Evolutionary conservation across 495 filamentous ascomycete species (phyloP).

Genomic region (Penicillium atrosanguineum): DNA sequence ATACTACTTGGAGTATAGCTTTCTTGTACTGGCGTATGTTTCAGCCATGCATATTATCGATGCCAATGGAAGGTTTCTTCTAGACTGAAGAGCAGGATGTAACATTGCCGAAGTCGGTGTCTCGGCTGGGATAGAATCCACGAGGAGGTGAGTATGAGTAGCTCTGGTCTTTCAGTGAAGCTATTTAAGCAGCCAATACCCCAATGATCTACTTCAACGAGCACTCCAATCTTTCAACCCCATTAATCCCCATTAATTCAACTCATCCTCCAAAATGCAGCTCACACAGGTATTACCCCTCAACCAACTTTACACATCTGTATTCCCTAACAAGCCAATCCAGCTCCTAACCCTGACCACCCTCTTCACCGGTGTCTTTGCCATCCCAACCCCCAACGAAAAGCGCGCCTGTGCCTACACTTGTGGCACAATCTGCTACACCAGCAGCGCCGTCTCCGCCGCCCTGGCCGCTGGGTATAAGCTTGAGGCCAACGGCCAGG

Average conservation of each 20-base stretch:
- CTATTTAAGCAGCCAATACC: conserved; percentile 8
- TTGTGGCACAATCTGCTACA: conserved; percentile 53
- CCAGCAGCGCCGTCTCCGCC: conserved; percentile 40
- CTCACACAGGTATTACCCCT: conserved; percentile 24
- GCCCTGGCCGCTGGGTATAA: conserved; percentile 51
- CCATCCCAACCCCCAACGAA: conserved; percentile 47
- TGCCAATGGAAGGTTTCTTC: background rate
- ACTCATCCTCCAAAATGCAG: conserved; percentile 22
- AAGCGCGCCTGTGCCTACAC: conserved; percentile 48
- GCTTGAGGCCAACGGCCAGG: conserved; percentile 44
- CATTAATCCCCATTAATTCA: background rate
- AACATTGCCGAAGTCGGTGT: conserved; percentile 11
- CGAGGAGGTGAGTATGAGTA: background rate
- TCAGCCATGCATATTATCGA: background rate
- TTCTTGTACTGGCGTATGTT: background rate
- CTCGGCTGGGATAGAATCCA: conserved; percentile 1
- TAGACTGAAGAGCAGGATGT: conserved; percentile 9
- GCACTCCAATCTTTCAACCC: background rate
- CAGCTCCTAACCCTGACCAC: conserved; percentile 26
- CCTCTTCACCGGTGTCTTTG: conserved; percentile 35
- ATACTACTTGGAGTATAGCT: conserved; percentile 13
- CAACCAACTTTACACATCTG: background rate
- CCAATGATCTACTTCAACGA: background rate
- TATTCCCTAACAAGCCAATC: background rate
- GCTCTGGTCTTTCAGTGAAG: background rate